Percentiles rank a stretch among this genome's conserved stretches.
phyloP scores from a whole-genome alignment of 140 eudicot species.

The Bidens hawaiensis region DNA sequence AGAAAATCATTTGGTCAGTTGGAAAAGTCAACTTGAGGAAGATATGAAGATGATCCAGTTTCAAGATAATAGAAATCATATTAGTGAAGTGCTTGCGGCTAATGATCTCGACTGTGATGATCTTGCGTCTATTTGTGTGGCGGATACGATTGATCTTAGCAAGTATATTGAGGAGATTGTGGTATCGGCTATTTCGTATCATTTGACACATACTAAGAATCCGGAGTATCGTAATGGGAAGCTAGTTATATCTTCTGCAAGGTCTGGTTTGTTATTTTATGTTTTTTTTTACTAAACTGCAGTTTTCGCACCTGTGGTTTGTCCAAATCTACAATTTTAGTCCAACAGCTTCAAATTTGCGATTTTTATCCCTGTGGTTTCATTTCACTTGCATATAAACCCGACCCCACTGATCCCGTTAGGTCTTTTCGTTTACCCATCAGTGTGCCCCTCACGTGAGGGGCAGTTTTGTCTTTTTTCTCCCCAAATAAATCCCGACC shows the following conservation, averaged over 20 bases:
- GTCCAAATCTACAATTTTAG: too few relatives aligned
- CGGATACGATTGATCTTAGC: conserved; percentile 67
- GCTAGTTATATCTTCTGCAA: conserved; percentile 68
- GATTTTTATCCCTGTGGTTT: too few relatives aligned
- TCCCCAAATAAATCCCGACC: too few relatives aligned
- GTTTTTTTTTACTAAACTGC: too few relatives aligned
- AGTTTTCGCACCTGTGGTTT: too few relatives aligned
- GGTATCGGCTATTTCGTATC: conserved; percentile 85
- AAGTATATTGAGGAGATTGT: conserved; percentile 82
- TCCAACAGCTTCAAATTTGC: too few relatives aligned
- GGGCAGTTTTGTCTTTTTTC: too few relatives aligned
- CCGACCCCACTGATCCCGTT: too few relatives aligned
- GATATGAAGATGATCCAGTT: conserved; percentile 86
- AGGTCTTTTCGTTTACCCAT: too few relatives aligned
- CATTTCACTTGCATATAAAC: too few relatives aligned
- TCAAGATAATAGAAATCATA: conserved; percentile 81
- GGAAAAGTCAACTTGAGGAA: conserved; percentile 89
- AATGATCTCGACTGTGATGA: conserved; percentile 91
- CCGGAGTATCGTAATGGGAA: conserved; percentile 86
- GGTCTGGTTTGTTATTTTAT: conserved; percentile 30
- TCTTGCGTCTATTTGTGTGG: conserved; percentile 65
- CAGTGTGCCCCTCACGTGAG: too few relatives aligned
- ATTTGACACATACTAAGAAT: conserved; percentile 64
- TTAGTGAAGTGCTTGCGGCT: conserved; percentile 79
- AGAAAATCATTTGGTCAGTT: conserved; percentile 71